These are phyloP conservation scores for Aspergillus novofumigatus DNA, from an alignment of 2,329 filamentous ascomycete genomes.

Conservation along the genomic window DNA sequence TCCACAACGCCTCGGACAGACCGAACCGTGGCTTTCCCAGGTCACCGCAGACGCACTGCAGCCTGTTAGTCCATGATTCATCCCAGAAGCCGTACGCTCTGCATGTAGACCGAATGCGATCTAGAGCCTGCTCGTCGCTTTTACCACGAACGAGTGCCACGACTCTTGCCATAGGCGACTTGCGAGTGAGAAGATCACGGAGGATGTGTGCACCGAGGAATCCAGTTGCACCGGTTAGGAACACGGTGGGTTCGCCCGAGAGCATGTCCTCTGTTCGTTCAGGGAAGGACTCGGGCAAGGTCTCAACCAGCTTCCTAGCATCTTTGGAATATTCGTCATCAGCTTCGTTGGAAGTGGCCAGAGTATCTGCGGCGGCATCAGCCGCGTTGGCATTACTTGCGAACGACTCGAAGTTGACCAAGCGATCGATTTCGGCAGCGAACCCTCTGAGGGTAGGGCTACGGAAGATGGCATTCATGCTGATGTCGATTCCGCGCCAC, in stretches of 20 bases:
- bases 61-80: slow-evolving; percentile 56
- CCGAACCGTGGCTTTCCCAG: slow-evolving; percentile 70
- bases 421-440: slow-evolving; percentile 51
- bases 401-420: slow-evolving; percentile 46
- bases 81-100: slow-evolving; percentile 77
- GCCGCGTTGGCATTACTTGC: slow-evolving; percentile 37
- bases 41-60: slow-evolving; percentile 69
- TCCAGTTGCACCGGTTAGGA: slow-evolving; percentile 85
- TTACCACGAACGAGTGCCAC: slow-evolving; percentile 73
- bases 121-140: slow-evolving; percentile 55
- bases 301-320: slow-evolving; percentile 43
- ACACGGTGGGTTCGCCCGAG: slow-evolving; percentile 53
- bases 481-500: slow-evolving; percentile 60
- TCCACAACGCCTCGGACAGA: slow-evolving; percentile 63
- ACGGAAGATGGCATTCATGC: slow-evolving; percentile 67
- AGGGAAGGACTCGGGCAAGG: slow-evolving; percentile 46
- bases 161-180: slow-evolving; percentile 54
- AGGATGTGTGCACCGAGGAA: slow-evolving; percentile 82
- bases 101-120: slow-evolving; percentile 63
- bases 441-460: slow-evolving; percentile 60
- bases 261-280: slow-evolving; percentile 32
- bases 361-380: slow-evolving; percentile 40
- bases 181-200: slow-evolving; percentile 65
- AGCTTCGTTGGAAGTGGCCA: slow-evolving; percentile 28
- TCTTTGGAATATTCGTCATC: slow-evolving; percentile 50